Percentiles rank a stretch among this genome's conserved stretches.
phyloP scores from a whole-genome alignment of 202 grass and related monocot genomes.

The Digitaria exilis region DNA sequence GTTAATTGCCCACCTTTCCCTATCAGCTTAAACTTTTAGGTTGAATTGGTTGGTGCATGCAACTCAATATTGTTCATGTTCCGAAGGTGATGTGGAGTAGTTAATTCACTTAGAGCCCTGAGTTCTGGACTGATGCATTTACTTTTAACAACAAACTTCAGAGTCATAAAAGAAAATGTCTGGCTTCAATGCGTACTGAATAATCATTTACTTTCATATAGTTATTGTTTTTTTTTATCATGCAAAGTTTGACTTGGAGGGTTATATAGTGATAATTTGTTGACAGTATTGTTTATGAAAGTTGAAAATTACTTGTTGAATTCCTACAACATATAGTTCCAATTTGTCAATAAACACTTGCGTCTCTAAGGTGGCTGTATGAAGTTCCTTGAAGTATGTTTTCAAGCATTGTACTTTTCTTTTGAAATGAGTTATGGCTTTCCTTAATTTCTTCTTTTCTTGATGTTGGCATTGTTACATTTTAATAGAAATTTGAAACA shows the following conservation, averaged over 20 bases:
- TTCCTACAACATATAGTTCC: slow-evolving; percentile 11
- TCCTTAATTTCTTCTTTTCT: neutral
- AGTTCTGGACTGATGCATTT: neutral
- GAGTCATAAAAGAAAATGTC: neutral
- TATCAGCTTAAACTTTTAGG: too few relatives aligned
- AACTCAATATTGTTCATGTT: too few relatives aligned
- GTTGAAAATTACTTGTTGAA: neutral
- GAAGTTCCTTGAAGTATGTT: neutral
- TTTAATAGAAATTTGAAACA: neutral
- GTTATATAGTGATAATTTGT: neutral
- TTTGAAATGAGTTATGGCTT: neutral
- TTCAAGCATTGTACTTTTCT: neutral
- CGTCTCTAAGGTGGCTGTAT: neutral
- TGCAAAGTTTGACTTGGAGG: neutral
- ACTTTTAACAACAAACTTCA: neutral
- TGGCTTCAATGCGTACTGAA: neutral
- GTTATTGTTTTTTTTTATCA: neutral
- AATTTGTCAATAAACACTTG: neutral
- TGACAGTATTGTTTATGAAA: neutral
- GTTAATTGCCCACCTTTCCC: too few relatives aligned
- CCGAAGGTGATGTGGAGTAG: neutral
- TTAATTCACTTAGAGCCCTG: neutral
- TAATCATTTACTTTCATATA: neutral
- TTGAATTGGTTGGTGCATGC: too few relatives aligned
- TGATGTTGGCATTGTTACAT: neutral